A percentile compares a stretch with the other conserved stretches of the same genome.
Conservation (phyloP, 2,329 filamentous ascomycete species). For the Sporothrix brasiliensis region DNA sequence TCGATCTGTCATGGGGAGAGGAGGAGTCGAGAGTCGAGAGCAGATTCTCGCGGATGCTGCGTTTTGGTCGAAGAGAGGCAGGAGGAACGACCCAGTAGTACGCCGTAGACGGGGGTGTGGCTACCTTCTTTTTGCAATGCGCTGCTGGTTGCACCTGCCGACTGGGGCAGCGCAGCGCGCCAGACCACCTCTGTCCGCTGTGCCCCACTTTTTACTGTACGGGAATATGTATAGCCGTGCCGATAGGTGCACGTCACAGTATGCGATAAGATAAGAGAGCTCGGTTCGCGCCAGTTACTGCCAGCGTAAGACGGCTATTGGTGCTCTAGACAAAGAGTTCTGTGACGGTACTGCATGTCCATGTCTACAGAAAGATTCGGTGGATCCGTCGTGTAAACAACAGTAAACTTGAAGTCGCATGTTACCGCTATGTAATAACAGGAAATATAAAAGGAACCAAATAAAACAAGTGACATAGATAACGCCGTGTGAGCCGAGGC, state of each 20-base stretch:
- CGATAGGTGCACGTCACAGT: conserved; percentile 28
- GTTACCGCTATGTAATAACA: conserved; percentile 8
- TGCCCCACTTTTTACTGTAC: conserved; percentile 23
- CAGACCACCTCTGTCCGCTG: neutral
- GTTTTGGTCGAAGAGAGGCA: conserved; percentile 22
- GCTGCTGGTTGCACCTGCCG: conserved; percentile 28
- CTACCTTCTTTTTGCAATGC: conserved; percentile 27
- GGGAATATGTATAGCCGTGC: conserved; percentile 31
- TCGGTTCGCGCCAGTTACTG: neutral
- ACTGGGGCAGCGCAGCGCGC: conserved; percentile 22
- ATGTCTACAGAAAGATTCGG: neutral
- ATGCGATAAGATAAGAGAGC: conserved; percentile 32
- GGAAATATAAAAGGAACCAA: too few species aligned
- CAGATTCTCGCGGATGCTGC: neutral
- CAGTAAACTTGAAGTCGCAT: neutral
- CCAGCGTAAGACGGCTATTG: neutral
- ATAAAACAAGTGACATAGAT: neutral
- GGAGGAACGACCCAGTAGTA: conserved; percentile 21
- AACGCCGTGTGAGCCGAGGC: conserved; percentile 16
- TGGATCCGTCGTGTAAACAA: neutral
- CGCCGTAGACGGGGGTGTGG: neutral
- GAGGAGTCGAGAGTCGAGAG: too few species aligned
- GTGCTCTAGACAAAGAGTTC: neutral
- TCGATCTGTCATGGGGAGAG: conserved; percentile 17
- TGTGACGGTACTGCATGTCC: neutral